Evolutionary conservation across 2,329 filamentous ascomycete species (phyloP).

Genomic region (Pseudogymnoascus sp.): DNA sequence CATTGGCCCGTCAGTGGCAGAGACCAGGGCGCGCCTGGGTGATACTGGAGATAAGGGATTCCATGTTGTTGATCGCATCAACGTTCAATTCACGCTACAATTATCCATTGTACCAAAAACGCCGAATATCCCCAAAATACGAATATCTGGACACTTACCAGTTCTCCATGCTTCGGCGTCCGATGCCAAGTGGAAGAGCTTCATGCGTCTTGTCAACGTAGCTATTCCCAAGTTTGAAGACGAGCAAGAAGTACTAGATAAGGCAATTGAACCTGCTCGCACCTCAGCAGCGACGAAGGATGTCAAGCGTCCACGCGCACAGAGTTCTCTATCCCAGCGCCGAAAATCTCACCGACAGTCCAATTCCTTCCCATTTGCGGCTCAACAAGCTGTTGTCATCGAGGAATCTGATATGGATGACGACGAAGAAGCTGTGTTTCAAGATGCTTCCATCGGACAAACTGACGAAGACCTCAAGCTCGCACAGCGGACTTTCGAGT

Average conservation of each 20-base stretch:
- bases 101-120: conserved; percentile 95
- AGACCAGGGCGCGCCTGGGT: conserved; percentile 73
- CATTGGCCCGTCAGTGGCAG: conserved; percentile 86
- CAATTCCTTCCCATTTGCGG: conserved; percentile 65
- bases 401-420: conserved; percentile 46
- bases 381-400: conserved; percentile 68
- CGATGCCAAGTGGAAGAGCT: conserved; percentile 89
- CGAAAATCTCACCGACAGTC: conserved; percentile 48
- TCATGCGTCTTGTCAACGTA: conserved; percentile 95
- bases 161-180: conserved; percentile 87
- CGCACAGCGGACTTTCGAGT: conserved; percentile 87
- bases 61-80: conserved; percentile 93
- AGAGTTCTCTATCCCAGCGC: conserved; percentile 26
- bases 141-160: conserved; percentile 83
- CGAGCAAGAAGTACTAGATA: conserved; percentile 29
- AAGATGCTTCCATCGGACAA: conserved; percentile 53
- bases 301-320: conserved; percentile 16
- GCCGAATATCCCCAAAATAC: conserved; percentile 83
- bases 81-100: conserved; percentile 93
- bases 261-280: background rate
- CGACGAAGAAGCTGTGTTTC: conserved; percentile 54
- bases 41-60: conserved; percentile 62
- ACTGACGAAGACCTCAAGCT: conserved; percentile 55
- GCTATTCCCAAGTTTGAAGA: conserved; percentile 77
- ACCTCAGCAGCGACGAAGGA: conserved; percentile 8